Conservation (phyloP, 2,329 filamentous ascomycete species). For the Fusarium abutilonis region DNA sequence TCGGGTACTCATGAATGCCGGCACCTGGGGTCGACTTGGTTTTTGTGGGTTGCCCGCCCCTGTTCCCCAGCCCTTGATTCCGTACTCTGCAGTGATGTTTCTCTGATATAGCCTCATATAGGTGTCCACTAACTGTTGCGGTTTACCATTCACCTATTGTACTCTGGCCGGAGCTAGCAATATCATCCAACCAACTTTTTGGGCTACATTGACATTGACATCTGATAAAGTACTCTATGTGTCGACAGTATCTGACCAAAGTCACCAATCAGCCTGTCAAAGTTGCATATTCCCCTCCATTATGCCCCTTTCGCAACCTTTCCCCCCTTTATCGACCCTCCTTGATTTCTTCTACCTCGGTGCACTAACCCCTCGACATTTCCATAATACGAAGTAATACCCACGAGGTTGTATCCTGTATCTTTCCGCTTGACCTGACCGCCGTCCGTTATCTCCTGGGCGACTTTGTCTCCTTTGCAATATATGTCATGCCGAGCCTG, state of each 20-base stretch:
- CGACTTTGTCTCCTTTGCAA: constrained; percentile 7
- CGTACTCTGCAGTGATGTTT: constrained; percentile 11
- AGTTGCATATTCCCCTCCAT: constrained; percentile 6
- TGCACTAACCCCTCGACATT: constrained; percentile 14
- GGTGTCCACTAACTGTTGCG: background rate
- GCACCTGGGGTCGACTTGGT: background rate
- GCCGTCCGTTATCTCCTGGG: constrained; percentile 11
- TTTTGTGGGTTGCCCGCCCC: constrained; percentile 20
- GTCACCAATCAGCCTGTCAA: background rate
- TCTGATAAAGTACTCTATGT: background rate
- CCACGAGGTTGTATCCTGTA: constrained; percentile 13
- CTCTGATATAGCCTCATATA: constrained; percentile 20
- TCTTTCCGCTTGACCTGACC: constrained; percentile 16
- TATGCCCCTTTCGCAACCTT: background rate
- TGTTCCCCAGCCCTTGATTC: constrained; percentile 6
- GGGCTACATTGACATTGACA: background rate
- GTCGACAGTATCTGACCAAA: background rate
- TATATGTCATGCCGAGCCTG: constrained; percentile 17
- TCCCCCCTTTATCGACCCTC: constrained; percentile 7
- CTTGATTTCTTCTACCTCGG: background rate
- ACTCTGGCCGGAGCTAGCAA: background rate
- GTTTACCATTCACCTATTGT: constrained; percentile 1
- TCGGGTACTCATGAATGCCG: constrained; percentile 21
- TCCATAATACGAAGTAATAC: constrained; percentile 9
- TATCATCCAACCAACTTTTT: constrained; percentile 2